These are phyloP conservation scores for Penicillium salamii DNA, from an alignment of 495 filamentous ascomycete species.

Conservation along the genomic window DNA sequence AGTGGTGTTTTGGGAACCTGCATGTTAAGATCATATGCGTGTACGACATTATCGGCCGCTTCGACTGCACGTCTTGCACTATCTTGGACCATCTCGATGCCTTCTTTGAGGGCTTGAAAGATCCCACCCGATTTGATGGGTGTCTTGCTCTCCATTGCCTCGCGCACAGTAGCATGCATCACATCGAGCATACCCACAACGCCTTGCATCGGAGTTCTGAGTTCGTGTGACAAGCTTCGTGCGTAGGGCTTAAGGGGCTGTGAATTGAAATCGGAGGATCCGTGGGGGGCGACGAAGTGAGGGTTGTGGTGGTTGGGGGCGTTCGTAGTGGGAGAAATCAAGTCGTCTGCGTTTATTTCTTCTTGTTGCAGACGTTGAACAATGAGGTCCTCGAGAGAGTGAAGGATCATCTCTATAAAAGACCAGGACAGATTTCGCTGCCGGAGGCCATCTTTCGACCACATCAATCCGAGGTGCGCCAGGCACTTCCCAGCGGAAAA, in stretches of 20 bases:
- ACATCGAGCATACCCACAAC: constrained; percentile 84
- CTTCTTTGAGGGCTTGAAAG: constrained; percentile 64
- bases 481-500: constrained; percentile 68
- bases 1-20: constrained; percentile 64
- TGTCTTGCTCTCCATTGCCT: constrained; percentile 58
- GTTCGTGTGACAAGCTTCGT: constrained; percentile 73
- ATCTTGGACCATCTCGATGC: constrained; percentile 79
- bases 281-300: constrained; percentile 18
- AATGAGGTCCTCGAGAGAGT: constrained; percentile 73
- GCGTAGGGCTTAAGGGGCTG: constrained; percentile 78
- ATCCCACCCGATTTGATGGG: constrained; percentile 50
- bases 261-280: constrained; percentile 36
- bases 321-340: constrained; percentile 6
- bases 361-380: constrained; percentile 47
- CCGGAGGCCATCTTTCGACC: constrained; percentile 60
- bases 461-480: constrained; percentile 74
- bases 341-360: not conserved
- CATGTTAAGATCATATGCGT: constrained; percentile 87
- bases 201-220: constrained; percentile 82
- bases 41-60: constrained; percentile 80
- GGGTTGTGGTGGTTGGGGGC: constrained; percentile 37
- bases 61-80: constrained; percentile 76
- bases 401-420: constrained; percentile 69
- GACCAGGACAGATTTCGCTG: constrained; percentile 62
- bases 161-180: constrained; percentile 76